Evolutionary conservation across 768 basidiomycete genomes (phyloP).

Genomic region (Lactifluus subvellereus): DNA sequence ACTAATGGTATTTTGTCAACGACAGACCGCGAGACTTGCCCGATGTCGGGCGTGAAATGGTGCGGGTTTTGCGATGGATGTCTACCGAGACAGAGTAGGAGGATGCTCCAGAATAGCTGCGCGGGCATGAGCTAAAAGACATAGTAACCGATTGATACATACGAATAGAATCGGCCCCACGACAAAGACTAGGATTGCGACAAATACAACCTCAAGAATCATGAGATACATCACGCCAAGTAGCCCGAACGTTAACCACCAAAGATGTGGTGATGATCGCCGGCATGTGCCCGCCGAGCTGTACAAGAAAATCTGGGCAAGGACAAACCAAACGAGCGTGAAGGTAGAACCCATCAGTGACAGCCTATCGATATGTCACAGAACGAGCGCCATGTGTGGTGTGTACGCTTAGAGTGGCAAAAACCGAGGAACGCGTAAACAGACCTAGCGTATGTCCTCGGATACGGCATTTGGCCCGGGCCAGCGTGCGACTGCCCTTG

Average conservation of each 20-base stretch:
- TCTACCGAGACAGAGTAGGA: constrained; percentile 72
- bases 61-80: constrained; percentile 72
- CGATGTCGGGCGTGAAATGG: constrained; percentile 72
- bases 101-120: constrained; percentile 71
- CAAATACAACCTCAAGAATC: constrained; percentile 62
- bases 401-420: background rate
- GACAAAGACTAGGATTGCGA: constrained; percentile 73
- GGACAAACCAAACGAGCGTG: constrained; percentile 78
- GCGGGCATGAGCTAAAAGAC: background rate
- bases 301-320: constrained; percentile 74
- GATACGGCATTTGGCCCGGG: constrained; percentile 4
- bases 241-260: constrained; percentile 83
- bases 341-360: constrained; percentile 61
- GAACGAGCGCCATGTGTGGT: background rate
- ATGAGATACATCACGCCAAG: constrained; percentile 75
- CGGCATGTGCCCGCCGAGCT: constrained; percentile 72
- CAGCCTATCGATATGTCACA: constrained; percentile 36
- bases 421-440: background rate
- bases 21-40: constrained; percentile 60
- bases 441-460: constrained; percentile 23
- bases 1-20: constrained; percentile 81
- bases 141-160: constrained; percentile 29
- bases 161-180: constrained; percentile 76
- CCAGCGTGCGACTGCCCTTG: background rate
- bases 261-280: constrained; percentile 67